These are phyloP conservation scores for Colletotrichum falcatum DNA, from an alignment of 2,329 filamentous ascomycete genomes.

Conservation along the genomic window DNA sequence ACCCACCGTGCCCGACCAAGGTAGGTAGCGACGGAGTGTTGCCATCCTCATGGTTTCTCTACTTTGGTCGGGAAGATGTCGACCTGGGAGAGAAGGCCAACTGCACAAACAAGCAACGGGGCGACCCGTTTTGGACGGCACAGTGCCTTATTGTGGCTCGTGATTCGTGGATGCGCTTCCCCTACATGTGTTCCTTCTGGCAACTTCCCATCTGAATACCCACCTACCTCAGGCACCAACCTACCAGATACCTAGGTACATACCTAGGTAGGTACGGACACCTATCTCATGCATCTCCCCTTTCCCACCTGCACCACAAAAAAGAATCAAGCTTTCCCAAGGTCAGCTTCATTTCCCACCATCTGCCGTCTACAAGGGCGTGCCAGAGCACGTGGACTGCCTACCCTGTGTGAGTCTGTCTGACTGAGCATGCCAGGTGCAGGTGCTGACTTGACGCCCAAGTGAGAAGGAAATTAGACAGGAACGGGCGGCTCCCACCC, in stretches of 20 bases:
- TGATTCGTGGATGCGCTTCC: constrained; percentile 26
- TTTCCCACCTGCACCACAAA: constrained; percentile 20
- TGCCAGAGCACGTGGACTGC: constrained; percentile 31
- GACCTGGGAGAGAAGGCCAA: background rate
- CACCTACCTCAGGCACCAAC: background rate
- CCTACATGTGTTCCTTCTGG: background rate
- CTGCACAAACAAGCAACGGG: constrained; percentile 3
- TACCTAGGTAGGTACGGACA: no score
- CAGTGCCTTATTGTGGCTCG: constrained; percentile 14
- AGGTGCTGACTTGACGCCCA: background rate
- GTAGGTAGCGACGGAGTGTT: background rate
- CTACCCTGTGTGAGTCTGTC: constrained; percentile 29
- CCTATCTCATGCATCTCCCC: constrained; percentile 1
- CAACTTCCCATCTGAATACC: no score
- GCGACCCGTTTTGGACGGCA: constrained; percentile 19
- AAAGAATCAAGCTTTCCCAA: constrained; percentile 37
- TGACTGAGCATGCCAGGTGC: background rate
- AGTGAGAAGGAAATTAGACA: background rate
- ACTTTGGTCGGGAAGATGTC: background rate
- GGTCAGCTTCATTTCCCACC: constrained; percentile 28
- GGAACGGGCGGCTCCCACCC: background rate
- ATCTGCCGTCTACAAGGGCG: constrained; percentile 27
- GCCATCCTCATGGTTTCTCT: constrained; percentile 14
- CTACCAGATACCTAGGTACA: no score
- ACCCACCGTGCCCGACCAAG: background rate